Conservation (phyloP, 257 asterid species). For the Eucommia ulmoides region DNA sequence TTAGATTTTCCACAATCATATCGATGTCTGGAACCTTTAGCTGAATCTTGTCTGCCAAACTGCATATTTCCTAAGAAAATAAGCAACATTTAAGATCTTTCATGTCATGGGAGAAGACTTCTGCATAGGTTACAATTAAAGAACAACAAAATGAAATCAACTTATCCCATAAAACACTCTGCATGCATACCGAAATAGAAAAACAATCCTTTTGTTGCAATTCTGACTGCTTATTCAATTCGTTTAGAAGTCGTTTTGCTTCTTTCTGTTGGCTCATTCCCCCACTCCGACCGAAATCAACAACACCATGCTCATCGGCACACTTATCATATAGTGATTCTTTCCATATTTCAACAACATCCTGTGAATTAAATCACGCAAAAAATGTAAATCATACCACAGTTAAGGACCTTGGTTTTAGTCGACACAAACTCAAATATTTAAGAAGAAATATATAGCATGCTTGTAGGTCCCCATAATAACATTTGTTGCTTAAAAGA, state of each 20-base stretch:
- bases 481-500: too few relatives aligned
- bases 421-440: too few relatives aligned
- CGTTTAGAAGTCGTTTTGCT: constrained; percentile 81
- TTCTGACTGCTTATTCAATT: constrained; percentile 77
- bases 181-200: constrained; percentile 60
- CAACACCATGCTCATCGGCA: constrained; percentile 82
- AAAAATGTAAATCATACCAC: too few relatives aligned
- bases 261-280: constrained; percentile 99
- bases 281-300: constrained; percentile 94
- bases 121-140: constrained; percentile 6
- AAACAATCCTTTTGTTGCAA: constrained; percentile 75
- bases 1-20: constrained; percentile 67
- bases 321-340: constrained; percentile 93
- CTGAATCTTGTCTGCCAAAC: constrained; percentile 73
- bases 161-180: constrained; percentile 1
- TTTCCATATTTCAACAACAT: constrained; percentile 92
- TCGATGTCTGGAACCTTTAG: constrained; percentile 85
- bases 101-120: background rate
- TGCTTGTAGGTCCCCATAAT: too few relatives aligned
- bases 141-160: background rate
- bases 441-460: too few relatives aligned
- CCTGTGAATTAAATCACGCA: constrained; percentile 32
- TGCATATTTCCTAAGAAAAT: constrained; percentile 64
- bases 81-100: constrained; percentile 12
- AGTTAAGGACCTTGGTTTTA: too few relatives aligned